Evolutionary conservation across 257 asterid species (phyloP), one percentile per base, ranked within the genome.

Genomic region (Verbena officinalis): DNA sequence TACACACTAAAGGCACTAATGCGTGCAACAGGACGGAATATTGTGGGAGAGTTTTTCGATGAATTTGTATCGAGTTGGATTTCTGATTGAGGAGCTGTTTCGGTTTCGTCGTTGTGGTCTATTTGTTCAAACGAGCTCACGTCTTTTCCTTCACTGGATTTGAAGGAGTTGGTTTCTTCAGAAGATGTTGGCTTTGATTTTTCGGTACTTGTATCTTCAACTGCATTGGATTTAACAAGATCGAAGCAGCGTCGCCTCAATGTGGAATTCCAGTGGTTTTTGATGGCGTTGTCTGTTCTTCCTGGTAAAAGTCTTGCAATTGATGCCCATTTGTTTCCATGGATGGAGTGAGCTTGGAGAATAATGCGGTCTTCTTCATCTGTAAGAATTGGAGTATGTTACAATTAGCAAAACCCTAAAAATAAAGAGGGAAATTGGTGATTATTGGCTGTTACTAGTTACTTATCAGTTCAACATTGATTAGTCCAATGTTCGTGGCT

Each of bases 261-360:
- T 52, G 90, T 83, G 53, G 95, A 88, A 74, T 91, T 91, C 98
- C 98, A 91, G 75, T 91, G 98, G 55, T 91, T 91, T 77, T 91
- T 91, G 74, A 91, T 84, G 6, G 96, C 94, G 14, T 91, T 91
- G 76, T 91, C 98, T 36, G 98, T 92, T 79, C 97, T 87, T 42
- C 97, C 98, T n/a, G 95, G 97, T 73, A 92, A 75, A 60, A 92
- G 87, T 83, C 86, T 85, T n/a, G 98, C 97, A 65, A 92, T 85
- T 59, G 88, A 77, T 16, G 98, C 97, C 98, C 96, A 92, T 81
- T 82, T 92, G 48, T 92, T 92, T 58, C 98, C 97, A 68, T 93
- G 95, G 71, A 84, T 46, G 40, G 90, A 72, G 69, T 93, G 99
- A 62, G 99, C 95, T 72, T 86, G 83, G 57, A 92, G 77, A 59